These are phyloP conservation scores for Dendrostoma leiphaemia DNA, from an alignment of 2,329 filamentous ascomycete species.

Conservation along the genomic window DNA sequence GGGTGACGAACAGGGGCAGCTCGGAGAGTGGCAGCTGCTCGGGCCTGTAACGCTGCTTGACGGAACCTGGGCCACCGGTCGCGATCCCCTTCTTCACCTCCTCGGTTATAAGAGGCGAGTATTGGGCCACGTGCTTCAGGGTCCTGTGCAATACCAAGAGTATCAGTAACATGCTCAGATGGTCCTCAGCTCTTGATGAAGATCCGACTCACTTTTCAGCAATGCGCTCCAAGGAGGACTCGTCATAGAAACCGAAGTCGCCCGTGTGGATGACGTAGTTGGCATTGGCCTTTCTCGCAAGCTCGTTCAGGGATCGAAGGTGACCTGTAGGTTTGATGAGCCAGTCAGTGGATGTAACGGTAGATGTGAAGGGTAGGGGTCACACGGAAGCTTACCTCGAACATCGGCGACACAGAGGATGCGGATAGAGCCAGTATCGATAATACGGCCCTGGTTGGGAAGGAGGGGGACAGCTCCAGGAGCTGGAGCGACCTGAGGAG, in stretches of 20 bases:
- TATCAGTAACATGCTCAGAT: constrained; percentile 16
- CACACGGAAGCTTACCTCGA: constrained; percentile 51
- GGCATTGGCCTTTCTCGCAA: constrained; percentile 89
- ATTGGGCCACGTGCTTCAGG: constrained; percentile 96
- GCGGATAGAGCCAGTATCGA: constrained; percentile 64
- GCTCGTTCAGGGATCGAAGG: constrained; percentile 89
- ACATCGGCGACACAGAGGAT: constrained; percentile 72
- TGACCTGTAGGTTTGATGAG: constrained; percentile 81
- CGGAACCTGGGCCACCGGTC: constrained; percentile 66
- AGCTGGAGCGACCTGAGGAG: constrained; percentile 44
- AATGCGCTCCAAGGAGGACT: constrained; percentile 91
- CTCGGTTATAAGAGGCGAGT: constrained; percentile 90
- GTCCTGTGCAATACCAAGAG: constrained; percentile 57
- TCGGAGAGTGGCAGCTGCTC: constrained; percentile 89
- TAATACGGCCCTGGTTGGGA: constrained; percentile 65
- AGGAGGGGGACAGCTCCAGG: constrained; percentile 63
- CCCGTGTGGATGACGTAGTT: constrained; percentile 99
- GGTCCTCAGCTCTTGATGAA: constrained; percentile 15
- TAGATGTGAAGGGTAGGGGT: background rate
- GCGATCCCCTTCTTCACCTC: constrained; percentile 66
- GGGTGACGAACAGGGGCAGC: constrained; percentile 73
- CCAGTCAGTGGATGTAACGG: constrained; percentile 8
- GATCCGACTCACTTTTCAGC: constrained; percentile 79
- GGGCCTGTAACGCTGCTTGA: constrained; percentile 81
- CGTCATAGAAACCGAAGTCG: constrained; percentile 99